These are phyloP conservation scores for Syzygium oleosum DNA, from an alignment of 345 rosid genomes.

Conservation along the genomic window DNA sequence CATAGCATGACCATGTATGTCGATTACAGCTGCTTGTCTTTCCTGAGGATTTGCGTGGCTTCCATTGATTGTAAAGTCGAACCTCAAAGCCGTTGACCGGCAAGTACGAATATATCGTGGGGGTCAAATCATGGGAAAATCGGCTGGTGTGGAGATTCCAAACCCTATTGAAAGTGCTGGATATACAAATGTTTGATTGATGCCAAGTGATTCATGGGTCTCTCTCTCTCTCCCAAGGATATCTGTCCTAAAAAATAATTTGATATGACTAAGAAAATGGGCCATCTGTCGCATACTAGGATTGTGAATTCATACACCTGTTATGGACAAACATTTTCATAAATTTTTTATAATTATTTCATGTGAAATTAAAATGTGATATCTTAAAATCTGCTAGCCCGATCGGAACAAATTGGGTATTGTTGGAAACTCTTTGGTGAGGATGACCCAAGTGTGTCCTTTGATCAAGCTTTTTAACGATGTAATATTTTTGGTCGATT, in stretches of 20 bases:
- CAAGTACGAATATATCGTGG: background rate
- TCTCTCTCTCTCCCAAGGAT: background rate
- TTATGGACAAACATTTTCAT: background rate
- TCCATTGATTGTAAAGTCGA: background rate
- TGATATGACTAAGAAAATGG: background rate
- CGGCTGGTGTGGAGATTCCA: background rate
- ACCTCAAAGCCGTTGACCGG: background rate
- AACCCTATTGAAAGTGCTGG: background rate
- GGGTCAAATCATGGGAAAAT: background rate
- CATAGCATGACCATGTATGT: background rate
- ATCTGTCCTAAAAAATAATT: background rate
- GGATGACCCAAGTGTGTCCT: background rate
- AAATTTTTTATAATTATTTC: background rate
- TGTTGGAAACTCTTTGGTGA: background rate
- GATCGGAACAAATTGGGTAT: background rate
- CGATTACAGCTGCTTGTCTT: background rate
- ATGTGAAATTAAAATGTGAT: background rate
- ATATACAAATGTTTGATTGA: background rate
- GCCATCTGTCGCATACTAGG: background rate
- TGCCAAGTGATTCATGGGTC: background rate
- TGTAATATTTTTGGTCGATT: background rate
- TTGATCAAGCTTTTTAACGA: background rate
- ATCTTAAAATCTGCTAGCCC: background rate
- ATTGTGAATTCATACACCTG: background rate
- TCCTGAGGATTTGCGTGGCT: background rate